A percentile compares a stretch with the other conserved stretches of the same genome.
Evolutionary conservation across 2,329 filamentous ascomycete species (phyloP).

Genomic region (Tympanopsis confertula): DNA sequence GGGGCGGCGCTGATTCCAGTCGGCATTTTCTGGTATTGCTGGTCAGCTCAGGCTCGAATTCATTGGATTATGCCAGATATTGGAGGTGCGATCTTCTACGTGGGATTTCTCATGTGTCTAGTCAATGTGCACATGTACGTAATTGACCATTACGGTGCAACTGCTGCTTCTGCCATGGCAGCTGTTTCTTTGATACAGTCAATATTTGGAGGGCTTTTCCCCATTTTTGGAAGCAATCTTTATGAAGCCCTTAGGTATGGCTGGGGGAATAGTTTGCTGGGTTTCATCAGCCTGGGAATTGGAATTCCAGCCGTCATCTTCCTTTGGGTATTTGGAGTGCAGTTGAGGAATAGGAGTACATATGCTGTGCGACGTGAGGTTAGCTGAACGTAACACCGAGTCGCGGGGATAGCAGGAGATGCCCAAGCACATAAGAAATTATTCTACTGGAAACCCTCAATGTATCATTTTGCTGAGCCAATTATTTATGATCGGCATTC

Average conservation of each 20-base stretch:
- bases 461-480: no score
- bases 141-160: slow-evolving; percentile 29
- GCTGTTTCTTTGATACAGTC: neutral
- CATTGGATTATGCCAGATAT: slow-evolving; percentile 43
- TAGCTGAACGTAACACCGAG: no score
- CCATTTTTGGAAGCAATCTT: slow-evolving; percentile 4
- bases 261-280: slow-evolving; percentile 29
- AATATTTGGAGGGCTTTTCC: neutral
- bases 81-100: slow-evolving; percentile 31
- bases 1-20: slow-evolving; percentile 38
- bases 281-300: slow-evolving; percentile 21
- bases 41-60: slow-evolving; percentile 38
- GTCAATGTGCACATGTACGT: slow-evolving; percentile 39
- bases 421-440: no score
- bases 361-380: slow-evolving; percentile 8
- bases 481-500: no score
- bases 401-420: no score
- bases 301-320: slow-evolving; percentile 26
- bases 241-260: slow-evolving; percentile 22
- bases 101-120: slow-evolving; percentile 33
- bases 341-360: slow-evolving; percentile 18
- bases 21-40: slow-evolving; percentile 46
- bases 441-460: no score
- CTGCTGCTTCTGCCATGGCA: slow-evolving; percentile 2
- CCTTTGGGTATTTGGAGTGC: slow-evolving; percentile 30